These are phyloP conservation scores for Tolypocladium endophyticum DNA, from an alignment of 2,329 filamentous ascomycete genomes.

Conservation along the genomic window DNA sequence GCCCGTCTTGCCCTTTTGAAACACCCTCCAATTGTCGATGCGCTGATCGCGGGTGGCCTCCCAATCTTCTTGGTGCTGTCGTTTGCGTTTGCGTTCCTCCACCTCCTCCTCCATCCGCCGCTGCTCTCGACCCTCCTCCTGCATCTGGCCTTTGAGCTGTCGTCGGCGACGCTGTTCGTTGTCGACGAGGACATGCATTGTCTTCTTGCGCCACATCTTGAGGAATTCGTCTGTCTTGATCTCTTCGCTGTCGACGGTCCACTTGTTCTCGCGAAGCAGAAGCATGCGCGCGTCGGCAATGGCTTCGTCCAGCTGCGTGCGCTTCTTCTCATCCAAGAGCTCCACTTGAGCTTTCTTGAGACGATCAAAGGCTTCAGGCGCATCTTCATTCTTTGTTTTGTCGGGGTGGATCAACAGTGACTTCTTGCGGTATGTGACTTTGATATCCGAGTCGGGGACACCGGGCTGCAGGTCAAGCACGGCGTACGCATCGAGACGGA, in stretches of 20 bases:
- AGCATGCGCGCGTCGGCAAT: constrained; percentile 95
- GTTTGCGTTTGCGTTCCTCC: constrained; percentile 70
- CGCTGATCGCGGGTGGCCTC: constrained; percentile 83
- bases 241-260: constrained; percentile 81
- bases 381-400: constrained; percentile 84
- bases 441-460: constrained; percentile 93
- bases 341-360: constrained; percentile 89
- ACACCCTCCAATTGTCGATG: constrained; percentile 90
- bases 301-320: constrained; percentile 77
- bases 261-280: constrained; percentile 87
- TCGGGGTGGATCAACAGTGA: constrained; percentile 99
- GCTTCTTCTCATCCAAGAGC: constrained; percentile 89
- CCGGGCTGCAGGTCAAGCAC: constrained; percentile 93
- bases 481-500: constrained; percentile 68
- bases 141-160: constrained; percentile 88
- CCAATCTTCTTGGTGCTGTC: constrained; percentile 92
- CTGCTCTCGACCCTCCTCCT: constrained; percentile 89
- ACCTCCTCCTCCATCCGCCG: constrained; percentile 76
- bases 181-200: constrained; percentile 80
- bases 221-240: constrained; percentile 76
- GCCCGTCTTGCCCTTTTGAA: constrained; percentile 62
- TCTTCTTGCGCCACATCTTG: constrained; percentile 81
- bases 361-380: constrained; percentile 92
- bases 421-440: constrained; percentile 86
- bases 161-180: constrained; percentile 77